Percentiles rank a stretch among this genome's conserved stretches.
Evolutionary conservation across 768 basidiomycete species (phyloP).

Genomic region (Crassisporium funariophilum): DNA sequence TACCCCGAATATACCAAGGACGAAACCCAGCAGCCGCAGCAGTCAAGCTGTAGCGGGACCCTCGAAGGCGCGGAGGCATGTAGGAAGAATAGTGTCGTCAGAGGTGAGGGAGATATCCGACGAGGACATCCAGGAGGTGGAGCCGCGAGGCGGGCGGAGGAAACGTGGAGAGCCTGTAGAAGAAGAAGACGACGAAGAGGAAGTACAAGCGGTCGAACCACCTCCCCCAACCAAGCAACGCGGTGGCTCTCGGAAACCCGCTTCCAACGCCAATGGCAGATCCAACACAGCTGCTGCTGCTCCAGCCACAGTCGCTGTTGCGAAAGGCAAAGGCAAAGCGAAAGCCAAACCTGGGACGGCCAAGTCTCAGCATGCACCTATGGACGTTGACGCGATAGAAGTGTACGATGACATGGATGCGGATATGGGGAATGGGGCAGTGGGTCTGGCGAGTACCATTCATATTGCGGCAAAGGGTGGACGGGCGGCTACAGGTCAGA

Average conservation of each 20-base stretch:
- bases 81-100: neutral
- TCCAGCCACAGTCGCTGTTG: slow-evolving; percentile 2
- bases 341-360: slow-evolving; percentile 1
- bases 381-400: slow-evolving; percentile 17
- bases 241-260: slow-evolving; percentile 20
- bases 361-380: slow-evolving; percentile 4
- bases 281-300: slow-evolving; percentile 11
- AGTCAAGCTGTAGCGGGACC: slow-evolving; percentile 18
- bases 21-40: slow-evolving; percentile 10
- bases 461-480: slow-evolving; percentile 7
- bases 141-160: slow-evolving; percentile 4
- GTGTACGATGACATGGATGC: slow-evolving; percentile 23
- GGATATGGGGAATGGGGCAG: slow-evolving; percentile 18
- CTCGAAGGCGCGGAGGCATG: slow-evolving; percentile 6
- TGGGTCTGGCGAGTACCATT: slow-evolving; percentile 13
- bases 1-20: slow-evolving; percentile 11
- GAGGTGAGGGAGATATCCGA: neutral
- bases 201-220: slow-evolving; percentile 18
- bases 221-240: slow-evolving; percentile 16
- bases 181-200: slow-evolving; percentile 13
- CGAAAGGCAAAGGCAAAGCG: slow-evolving; percentile 14
- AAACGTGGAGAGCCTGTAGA: slow-evolving; percentile 1
- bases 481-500: slow-evolving; percentile 10
- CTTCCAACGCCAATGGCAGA: slow-evolving; percentile 18
- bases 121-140: neutral